phyloP scores from a whole-genome alignment of 163 green algal species.

The Scenedesmus sp. region DNA sequence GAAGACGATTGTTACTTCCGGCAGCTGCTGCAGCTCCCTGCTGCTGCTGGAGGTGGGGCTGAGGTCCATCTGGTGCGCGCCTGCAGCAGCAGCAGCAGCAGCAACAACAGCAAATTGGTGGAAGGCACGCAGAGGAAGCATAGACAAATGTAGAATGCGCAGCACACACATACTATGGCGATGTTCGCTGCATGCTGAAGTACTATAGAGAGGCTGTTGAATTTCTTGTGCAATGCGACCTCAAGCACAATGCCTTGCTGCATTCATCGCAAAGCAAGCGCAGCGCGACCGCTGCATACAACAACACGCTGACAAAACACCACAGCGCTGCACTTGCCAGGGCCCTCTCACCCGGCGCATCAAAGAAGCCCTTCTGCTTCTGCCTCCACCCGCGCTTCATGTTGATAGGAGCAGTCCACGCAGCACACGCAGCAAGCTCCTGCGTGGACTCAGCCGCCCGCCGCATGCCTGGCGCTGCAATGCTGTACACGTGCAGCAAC shows the following conservation, averaged over 20 bases:
- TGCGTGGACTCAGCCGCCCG: not conserved
- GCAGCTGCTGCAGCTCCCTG: not conserved
- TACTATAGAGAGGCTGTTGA: too few species aligned
- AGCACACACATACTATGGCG: too few species aligned
- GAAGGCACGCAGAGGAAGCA: too few species aligned
- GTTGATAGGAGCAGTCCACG: not conserved
- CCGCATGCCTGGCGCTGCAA: not conserved
- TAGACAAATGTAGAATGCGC: too few species aligned
- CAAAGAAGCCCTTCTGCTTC: not conserved
- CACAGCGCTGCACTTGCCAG: too few species aligned
- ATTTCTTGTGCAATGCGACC: not conserved
- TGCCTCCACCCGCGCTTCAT: not conserved
- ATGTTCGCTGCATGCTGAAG: too few species aligned
- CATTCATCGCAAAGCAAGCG: not conserved
- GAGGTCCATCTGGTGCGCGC: not conserved
- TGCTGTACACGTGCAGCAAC: not conserved
- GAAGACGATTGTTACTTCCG: conserved; percentile 11
- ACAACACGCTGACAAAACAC: not conserved
- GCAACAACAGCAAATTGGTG: too few species aligned
- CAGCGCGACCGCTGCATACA: not conserved
- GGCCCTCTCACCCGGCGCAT: not conserved
- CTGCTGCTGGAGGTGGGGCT: too few species aligned
- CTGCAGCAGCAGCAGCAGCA: not conserved
- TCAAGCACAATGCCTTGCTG: not conserved
- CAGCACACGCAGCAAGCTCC: not conserved